Percentiles rank a stretch among this genome's conserved stretches.
Conservation (phyloP, 768 basidiomycete genomes). For the Botryobasidium botryosum region DNA sequence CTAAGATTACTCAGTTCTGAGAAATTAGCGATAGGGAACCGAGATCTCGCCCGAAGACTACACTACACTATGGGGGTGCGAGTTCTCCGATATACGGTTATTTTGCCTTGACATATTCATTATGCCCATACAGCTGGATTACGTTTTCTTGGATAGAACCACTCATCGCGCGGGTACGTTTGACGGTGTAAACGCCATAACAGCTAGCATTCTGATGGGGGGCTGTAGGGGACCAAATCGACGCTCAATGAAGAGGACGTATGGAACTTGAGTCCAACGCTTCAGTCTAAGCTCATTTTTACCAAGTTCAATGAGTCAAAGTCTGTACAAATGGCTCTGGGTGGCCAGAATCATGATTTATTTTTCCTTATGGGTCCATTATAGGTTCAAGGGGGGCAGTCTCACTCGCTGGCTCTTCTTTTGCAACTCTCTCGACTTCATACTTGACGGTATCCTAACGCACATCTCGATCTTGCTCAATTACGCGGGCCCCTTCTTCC, state of each 20-base stretch:
- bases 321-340: too few species aligned
- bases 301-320: slow-evolving; percentile 24
- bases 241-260: slow-evolving; percentile 56
- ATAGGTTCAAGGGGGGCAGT: not conserved
- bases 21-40: slow-evolving; percentile 30
- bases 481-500: slow-evolving; percentile 65
- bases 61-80: slow-evolving; percentile 51
- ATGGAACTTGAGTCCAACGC: slow-evolving; percentile 50
- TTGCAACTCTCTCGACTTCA: slow-evolving; percentile 31
- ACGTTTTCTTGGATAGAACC: slow-evolving; percentile 5
- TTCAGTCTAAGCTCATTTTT: slow-evolving; percentile 51
- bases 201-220: too few species aligned
- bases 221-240: slow-evolving; percentile 26
- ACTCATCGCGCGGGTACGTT: not conserved
- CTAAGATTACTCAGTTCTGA: too few species aligned
- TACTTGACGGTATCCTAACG: slow-evolving; percentile 50
- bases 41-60: slow-evolving; percentile 72
- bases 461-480: slow-evolving; percentile 54
- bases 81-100: too few species aligned
- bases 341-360: too few species aligned
- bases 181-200: not conserved
- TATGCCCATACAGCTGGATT: too few species aligned
- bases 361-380: too few species aligned
- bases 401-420: slow-evolving; percentile 13
- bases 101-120: too few species aligned